Percentiles rank a stretch among this genome's conserved stretches.
These are phyloP conservation scores for Spizellomyces punctatus DNA, from an alignment of 192 early-diverging fungal genomes.

Conservation along the genomic window DNA sequence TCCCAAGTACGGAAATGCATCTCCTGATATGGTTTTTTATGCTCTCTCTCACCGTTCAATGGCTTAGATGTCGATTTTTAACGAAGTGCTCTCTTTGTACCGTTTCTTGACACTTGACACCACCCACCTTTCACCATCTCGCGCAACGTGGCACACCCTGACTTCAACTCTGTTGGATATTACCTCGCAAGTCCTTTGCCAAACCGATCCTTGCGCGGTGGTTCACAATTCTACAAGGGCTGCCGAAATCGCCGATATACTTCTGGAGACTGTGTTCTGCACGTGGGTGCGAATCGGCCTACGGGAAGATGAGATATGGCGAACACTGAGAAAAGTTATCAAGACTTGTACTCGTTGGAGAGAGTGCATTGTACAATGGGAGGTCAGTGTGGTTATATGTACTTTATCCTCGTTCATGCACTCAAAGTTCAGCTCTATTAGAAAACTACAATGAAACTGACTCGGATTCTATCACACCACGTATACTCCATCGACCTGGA, in stretches of 20 bases:
- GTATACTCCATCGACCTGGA: too few relatives aligned
- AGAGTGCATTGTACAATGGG: slow-evolving; percentile 68
- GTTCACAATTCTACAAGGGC: slow-evolving; percentile 35
- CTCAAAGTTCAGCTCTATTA: too few relatives aligned
- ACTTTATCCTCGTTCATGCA: background rate
- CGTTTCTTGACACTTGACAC: slow-evolving; percentile 55
- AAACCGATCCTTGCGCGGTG: slow-evolving; percentile 47
- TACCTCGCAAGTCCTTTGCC: slow-evolving; percentile 52
- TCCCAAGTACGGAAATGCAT: slow-evolving; percentile 35
- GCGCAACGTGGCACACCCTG: slow-evolving; percentile 56
- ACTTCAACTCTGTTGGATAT: slow-evolving; percentile 64
- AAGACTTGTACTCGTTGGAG: slow-evolving; percentile 53
- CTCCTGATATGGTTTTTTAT: background rate
- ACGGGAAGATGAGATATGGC: slow-evolving; percentile 59
- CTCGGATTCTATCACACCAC: too few relatives aligned
- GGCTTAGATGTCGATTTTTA: slow-evolving; percentile 56
- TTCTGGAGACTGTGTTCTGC: slow-evolving; percentile 72
- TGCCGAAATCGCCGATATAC: slow-evolving; percentile 64
- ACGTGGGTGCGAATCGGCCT: slow-evolving; percentile 67
- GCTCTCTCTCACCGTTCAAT: background rate
- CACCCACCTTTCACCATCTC: slow-evolving; percentile 10
- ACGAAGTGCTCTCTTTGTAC: slow-evolving; percentile 69
- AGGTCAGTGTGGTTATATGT: slow-evolving; percentile 46
- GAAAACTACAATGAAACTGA: too few relatives aligned
- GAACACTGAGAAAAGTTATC: slow-evolving; percentile 51